Evolutionary conservation across 805 yeast genomes (phyloP).

Genomic region (Wickerhamiella nectarea): DNA sequence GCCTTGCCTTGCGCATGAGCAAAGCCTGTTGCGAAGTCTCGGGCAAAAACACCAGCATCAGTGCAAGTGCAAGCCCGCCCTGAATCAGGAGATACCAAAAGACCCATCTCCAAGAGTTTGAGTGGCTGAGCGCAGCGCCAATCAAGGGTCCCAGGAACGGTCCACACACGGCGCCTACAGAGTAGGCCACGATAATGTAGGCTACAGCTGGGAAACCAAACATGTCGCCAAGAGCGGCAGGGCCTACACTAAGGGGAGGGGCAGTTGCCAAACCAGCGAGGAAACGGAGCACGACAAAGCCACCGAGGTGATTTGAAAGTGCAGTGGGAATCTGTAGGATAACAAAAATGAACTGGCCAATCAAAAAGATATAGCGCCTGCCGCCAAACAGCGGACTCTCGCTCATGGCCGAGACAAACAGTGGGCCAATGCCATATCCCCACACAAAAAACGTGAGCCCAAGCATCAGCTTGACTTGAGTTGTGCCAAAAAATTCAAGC

Average conservation of each 20-base stretch:
- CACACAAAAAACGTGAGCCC: slow-evolving; percentile 43
- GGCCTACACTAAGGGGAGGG: slow-evolving; percentile 46
- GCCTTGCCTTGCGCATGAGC: slow-evolving; percentile 34
- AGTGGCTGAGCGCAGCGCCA: slow-evolving; percentile 37
- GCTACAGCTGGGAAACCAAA: slow-evolving; percentile 32
- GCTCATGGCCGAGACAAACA: slow-evolving; percentile 42
- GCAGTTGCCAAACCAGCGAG: slow-evolving; percentile 42
- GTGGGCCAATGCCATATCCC: slow-evolving; percentile 49
- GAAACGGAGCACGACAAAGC: slow-evolving; percentile 38
- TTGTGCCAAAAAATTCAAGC: slow-evolving; percentile 32
- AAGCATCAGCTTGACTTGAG: slow-evolving; percentile 34
- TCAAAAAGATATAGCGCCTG: slow-evolving; percentile 35
- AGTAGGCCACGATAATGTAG: slow-evolving; percentile 38
- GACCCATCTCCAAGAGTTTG: slow-evolving; percentile 40
- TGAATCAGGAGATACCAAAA: slow-evolving; percentile 37
- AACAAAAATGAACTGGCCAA: slow-evolving; percentile 35
- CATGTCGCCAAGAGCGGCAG: slow-evolving; percentile 43
- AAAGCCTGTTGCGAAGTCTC: slow-evolving; percentile 37
- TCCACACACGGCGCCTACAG: slow-evolving; percentile 40
- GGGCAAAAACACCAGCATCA: slow-evolving; percentile 32
- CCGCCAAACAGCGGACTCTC: slow-evolving; percentile 36
- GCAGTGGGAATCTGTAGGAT: slow-evolving; percentile 47
- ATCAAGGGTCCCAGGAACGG: slow-evolving; percentile 44
- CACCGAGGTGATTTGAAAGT: slow-evolving; percentile 36
- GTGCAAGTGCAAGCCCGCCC: slow-evolving; percentile 28